These are phyloP conservation scores for Solidago caesia DNA, from an alignment of 129 eudicot species.

Conservation along the genomic window DNA sequence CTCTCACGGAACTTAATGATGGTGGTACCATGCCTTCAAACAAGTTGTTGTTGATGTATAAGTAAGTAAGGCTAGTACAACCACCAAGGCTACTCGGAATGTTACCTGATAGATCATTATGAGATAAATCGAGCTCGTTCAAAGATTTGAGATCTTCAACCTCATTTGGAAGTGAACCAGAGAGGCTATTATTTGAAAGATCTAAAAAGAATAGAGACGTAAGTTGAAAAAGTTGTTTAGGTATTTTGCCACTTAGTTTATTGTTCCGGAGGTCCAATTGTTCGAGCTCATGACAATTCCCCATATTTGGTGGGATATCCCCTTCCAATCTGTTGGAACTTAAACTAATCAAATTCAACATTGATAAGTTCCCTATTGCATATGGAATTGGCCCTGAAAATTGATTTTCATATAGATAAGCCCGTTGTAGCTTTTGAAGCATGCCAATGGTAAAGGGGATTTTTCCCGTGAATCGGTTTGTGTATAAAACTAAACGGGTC, in stretches of 20 bases:
- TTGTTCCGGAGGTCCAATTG: neutral
- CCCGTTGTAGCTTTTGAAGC: slow-evolving; percentile 15
- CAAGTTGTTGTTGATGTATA: slow-evolving; percentile 21
- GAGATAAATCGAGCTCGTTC: slow-evolving; percentile 9
- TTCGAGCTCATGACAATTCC: slow-evolving; percentile 3
- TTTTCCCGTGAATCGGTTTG: slow-evolving; percentile 20
- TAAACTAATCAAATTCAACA: neutral
- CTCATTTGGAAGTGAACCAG: slow-evolving; percentile 26
- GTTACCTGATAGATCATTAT: slow-evolving; percentile 25
- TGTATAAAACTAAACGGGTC: neutral
- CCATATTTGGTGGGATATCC: slow-evolving; percentile 20
- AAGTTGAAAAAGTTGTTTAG: slow-evolving; percentile 27
- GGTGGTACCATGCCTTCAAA: slow-evolving; percentile 32
- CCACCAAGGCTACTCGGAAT: slow-evolving; percentile 30
- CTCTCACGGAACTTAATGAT: slow-evolving; percentile 22
- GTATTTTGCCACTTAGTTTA: slow-evolving; percentile 21
- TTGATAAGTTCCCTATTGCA: slow-evolving; percentile 25
- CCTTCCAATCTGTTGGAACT: slow-evolving; percentile 17
- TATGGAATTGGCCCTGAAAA: slow-evolving; percentile 23
- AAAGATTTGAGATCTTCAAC: slow-evolving; percentile 27
- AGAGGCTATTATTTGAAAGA: slow-evolving; percentile 24
- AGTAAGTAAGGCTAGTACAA: slow-evolving; percentile 25
- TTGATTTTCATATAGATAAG: neutral
- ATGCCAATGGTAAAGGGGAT: slow-evolving; percentile 26
- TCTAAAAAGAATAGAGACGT: slow-evolving; percentile 25